Evolutionary conservation across 2,329 filamentous ascomycete genomes (phyloP).

Genomic region (Neonectria coccinea): DNA sequence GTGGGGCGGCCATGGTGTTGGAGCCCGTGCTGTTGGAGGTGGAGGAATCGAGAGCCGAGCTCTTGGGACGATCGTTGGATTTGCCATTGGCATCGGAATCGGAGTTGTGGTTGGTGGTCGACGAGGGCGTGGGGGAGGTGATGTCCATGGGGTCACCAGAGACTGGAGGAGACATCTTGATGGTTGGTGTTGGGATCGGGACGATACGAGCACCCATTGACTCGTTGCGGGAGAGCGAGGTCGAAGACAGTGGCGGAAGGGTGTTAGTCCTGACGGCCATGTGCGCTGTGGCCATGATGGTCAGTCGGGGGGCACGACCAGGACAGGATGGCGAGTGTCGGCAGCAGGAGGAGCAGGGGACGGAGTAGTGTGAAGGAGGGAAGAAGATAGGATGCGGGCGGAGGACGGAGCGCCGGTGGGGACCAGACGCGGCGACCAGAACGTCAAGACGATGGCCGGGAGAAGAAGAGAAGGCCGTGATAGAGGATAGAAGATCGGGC

Average conservation of each 20-base stretch:
- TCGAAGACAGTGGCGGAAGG: conserved; percentile 58
- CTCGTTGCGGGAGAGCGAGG: conserved; percentile 55
- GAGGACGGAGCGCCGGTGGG: conserved; percentile 29
- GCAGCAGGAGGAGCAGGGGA: conserved; percentile 26
- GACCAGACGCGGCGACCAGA: conserved; percentile 38
- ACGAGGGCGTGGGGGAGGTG: conserved; percentile 63
- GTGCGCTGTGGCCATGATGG: conserved; percentile 55
- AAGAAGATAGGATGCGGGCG: conserved; percentile 32
- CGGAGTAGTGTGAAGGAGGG: conserved; percentile 34
- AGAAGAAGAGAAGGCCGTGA: conserved; percentile 29
- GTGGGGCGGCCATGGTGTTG: conserved; percentile 63
- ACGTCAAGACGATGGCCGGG: conserved; percentile 37
- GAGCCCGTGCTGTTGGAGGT: conserved; percentile 42
- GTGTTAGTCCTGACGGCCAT: conserved; percentile 67
- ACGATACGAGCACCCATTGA: conserved; percentile 66
- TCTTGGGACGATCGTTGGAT: conserved; percentile 51
- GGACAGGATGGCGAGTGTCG: conserved; percentile 29
- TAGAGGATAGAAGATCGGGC: conserved; percentile 31
- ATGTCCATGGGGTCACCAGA: conserved; percentile 72
- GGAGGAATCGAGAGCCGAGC: conserved; percentile 54
- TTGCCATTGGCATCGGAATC: conserved; percentile 56
- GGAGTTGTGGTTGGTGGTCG: conserved; percentile 58
- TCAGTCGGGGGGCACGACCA: conserved; percentile 41
- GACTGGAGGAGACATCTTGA: conserved; percentile 69
- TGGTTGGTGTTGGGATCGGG: conserved; percentile 67